phyloP scores from a whole-genome alignment of 2,329 filamentous ascomycete species.

The Exophiala aquamarina region DNA sequence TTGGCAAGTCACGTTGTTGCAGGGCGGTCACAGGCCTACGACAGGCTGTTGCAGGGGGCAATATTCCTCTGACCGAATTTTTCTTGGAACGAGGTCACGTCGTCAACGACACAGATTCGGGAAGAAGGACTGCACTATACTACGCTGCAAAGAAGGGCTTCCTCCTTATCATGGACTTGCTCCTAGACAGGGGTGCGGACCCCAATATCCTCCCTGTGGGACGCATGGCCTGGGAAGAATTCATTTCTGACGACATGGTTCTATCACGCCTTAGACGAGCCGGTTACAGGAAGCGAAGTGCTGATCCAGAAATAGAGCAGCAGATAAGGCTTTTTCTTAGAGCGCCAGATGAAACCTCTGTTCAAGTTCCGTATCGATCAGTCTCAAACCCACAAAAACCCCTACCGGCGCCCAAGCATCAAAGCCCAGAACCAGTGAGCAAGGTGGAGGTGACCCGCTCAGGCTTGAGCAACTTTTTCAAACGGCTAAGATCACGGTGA shows the following conservation, averaged over 20 bases:
- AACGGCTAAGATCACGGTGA: too few species aligned
- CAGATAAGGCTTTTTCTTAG: too few species aligned
- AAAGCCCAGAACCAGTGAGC: too few species aligned
- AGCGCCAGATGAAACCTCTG: too few species aligned
- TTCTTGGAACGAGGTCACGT: constrained; percentile 28
- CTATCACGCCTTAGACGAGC: constrained; percentile 26
- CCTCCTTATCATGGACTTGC: constrained; percentile 28
- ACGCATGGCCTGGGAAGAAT: constrained; percentile 30
- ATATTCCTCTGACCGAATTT: constrained; percentile 26
- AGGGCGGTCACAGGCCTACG: constrained; percentile 29
- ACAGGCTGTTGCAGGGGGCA: constrained; percentile 28
- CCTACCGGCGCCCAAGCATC: too few species aligned
- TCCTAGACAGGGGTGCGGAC: constrained; percentile 31
- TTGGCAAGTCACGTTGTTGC: constrained; percentile 32
- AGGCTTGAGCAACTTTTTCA: too few species aligned
- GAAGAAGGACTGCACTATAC: constrained; percentile 31
- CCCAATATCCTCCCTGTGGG: constrained; percentile 28
- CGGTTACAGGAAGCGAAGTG: constrained; percentile 19
- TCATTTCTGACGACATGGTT: constrained; percentile 23
- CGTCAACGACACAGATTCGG: constrained; percentile 28
- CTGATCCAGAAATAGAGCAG: too few species aligned
- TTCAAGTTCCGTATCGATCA: too few species aligned
- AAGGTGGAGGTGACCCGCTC: too few species aligned
- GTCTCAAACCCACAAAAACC: too few species aligned
- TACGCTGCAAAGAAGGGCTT: constrained; percentile 29